A percentile compares a stretch with the other conserved stretches of the same genome.
These are phyloP conservation scores for Aspergillus texensis DNA, from an alignment of 2,329 filamentous ascomycete species.

Conservation along the genomic window DNA sequence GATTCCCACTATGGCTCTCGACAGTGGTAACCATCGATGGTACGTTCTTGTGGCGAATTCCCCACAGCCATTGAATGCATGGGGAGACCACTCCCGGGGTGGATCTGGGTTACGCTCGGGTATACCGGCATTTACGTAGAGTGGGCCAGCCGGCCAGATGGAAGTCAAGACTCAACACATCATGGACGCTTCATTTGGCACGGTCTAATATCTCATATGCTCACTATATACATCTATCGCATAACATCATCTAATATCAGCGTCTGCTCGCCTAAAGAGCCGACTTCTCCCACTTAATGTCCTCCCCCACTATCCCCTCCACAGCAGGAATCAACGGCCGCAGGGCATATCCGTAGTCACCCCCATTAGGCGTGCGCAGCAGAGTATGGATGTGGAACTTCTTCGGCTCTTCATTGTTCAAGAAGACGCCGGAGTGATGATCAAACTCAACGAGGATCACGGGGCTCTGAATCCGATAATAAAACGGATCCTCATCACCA, in stretches of 20 bases:
- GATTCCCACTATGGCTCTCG: not conserved
- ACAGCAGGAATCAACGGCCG: conserved; percentile 38
- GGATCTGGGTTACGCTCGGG: not conserved
- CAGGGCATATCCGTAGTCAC: conserved; percentile 70
- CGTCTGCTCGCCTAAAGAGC: not conserved
- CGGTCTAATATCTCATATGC: not conserved
- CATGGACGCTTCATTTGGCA: not conserved
- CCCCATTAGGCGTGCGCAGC: conserved; percentile 70
- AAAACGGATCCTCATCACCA: conserved; percentile 70
- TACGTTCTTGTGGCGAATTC: not conserved
- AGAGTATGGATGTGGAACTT: conserved; percentile 81
- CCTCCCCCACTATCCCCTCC: conserved; percentile 41
- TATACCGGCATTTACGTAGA: not conserved
- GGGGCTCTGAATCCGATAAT: conserved; percentile 76
- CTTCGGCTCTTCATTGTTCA: conserved; percentile 71
- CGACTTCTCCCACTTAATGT: conserved; percentile 34
- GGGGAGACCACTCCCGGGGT: not conserved
- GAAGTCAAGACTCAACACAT: not conserved
- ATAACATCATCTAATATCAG: not conserved
- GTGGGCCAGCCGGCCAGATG: not conserved
- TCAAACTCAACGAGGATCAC: conserved; percentile 78
- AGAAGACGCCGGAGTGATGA: conserved; percentile 76
- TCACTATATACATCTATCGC: conserved; percentile 1
- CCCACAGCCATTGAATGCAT: not conserved
- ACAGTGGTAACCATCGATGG: not conserved